Base-by-base conservation (phyloP, 768 basidiomycete genomes). In the Kwoniella sp. region DNA sequence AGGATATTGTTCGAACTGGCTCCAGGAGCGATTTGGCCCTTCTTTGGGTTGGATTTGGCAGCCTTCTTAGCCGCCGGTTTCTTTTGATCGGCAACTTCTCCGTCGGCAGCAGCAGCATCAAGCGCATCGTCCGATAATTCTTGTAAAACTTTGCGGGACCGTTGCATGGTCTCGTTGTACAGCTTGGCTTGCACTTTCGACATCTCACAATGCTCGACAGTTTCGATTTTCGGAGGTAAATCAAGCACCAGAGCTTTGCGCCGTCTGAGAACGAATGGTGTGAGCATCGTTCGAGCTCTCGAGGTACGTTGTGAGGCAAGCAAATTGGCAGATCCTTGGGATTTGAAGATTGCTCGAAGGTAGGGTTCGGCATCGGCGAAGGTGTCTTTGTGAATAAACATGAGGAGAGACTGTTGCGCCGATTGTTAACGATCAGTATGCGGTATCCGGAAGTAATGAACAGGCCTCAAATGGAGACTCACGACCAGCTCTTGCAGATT, bases 241-340 rank as follows among this genome's bases (percentile, higher is more conserved):
- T 89, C 89, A 52, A 98, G 85, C 5, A 99, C 95, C 89, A 93
- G 67, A 1, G 94, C 93, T 82, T 99, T 99, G 73, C 94, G 86
- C 64, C 96, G 86, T n/a, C 96, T 89, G 22, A 99, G 84, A 25
- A 98, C 94, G 79, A 99, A 99, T 0, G 96, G 96, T 7, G 93
- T 96, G 90, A 99, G 93, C 93, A 99, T 97, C 80, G 92, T 93
- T 83, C 97, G 95, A 5, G 96, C 96, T 67, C 94, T 84, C 22
- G 91, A 92, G 25, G 97, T 91, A 55, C 96, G 90, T 78, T 94
- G 90, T 75, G 92, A 89, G 3, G 95, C 91, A 26, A 98, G 88
- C 25, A 97, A 81, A 28, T 91, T 90, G 55, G 90, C 89, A 73
- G 94, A 91, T n/a, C 92, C 91, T 58, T 79, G 78, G 7, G 92